These are phyloP conservation scores for Eucalyptus marginata DNA, from an alignment of 345 rosid genomes.

Conservation along the genomic window DNA sequence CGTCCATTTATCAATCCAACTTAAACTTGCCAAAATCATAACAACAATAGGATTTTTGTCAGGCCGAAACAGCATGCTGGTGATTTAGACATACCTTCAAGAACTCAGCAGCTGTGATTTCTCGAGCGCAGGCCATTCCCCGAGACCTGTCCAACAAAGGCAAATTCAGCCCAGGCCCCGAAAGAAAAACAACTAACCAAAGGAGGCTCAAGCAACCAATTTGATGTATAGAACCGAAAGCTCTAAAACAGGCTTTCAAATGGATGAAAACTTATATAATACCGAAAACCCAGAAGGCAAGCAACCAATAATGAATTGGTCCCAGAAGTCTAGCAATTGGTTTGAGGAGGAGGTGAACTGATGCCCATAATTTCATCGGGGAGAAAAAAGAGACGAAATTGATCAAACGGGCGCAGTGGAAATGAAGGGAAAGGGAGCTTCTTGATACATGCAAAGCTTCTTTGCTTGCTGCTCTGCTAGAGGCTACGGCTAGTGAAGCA, in stretches of 20 bases:
- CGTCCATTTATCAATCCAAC: neutral
- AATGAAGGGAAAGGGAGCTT: neutral
- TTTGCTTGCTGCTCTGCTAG: neutral
- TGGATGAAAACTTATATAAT: neutral
- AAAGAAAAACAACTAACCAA: neutral
- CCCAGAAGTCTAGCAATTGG: neutral
- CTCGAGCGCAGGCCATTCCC: conserved; percentile 17
- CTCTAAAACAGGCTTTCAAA: neutral
- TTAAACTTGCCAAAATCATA: neutral
- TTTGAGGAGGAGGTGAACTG: neutral
- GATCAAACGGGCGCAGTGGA: neutral
- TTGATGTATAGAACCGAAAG: neutral
- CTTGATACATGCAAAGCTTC: neutral
- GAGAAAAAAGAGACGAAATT: neutral
- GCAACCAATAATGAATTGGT: neutral
- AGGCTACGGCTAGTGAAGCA: neutral
- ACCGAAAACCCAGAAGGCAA: neutral
- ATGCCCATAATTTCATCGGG: neutral
- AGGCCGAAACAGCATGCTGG: neutral
- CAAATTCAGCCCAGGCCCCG: neutral
- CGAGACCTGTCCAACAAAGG: neutral
- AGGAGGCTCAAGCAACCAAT: neutral
- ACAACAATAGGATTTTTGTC: neutral
- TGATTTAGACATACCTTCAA: conserved; percentile 8
- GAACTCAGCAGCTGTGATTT: conserved; percentile 22